These are phyloP conservation scores for Physaria fendleri DNA, from an alignment of 345 rosid genomes.

Conservation along the genomic window DNA sequence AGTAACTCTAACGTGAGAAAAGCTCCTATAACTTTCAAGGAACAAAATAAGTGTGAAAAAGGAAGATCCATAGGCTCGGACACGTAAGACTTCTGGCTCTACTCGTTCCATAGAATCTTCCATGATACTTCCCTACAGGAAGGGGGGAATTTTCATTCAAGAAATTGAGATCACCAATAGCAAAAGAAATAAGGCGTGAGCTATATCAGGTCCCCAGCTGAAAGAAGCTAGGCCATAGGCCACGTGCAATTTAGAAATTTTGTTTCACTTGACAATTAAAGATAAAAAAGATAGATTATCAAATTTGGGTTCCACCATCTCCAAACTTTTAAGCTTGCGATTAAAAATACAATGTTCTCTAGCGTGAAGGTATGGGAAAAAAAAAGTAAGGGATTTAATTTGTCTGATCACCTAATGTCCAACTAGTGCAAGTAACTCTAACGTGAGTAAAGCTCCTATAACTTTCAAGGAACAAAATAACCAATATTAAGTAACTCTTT, in stretches of 20 bases:
- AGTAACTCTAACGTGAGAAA: background rate
- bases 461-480: constrained; percentile 2
- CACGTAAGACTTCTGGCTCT: constrained; percentile 68
- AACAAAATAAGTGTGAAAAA: constrained; percentile 52
- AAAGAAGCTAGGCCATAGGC: background rate
- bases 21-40: background rate
- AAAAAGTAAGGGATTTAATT: background rate
- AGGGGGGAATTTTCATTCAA: background rate
- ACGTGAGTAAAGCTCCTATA: background rate
- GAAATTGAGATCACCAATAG: background rate
- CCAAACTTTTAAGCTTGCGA: background rate
- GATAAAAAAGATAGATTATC: background rate
- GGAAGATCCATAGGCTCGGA: constrained; percentile 89
- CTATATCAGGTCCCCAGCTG: constrained; percentile 4
- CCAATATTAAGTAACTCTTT: constrained; percentile 32
- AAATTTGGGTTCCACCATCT: background rate
- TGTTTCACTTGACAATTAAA: background rate
- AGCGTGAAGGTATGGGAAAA: background rate
- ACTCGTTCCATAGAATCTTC: constrained; percentile 34
- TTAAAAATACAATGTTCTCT: background rate
- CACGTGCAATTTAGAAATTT: background rate
- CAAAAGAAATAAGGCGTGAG: background rate
- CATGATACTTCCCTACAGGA: constrained; percentile 49
- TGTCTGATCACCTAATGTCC: background rate
- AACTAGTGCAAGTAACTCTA: background rate